Base-by-base conservation (phyloP, 2,329 filamentous ascomycete species). In the Fusarium transvaalense region DNA sequence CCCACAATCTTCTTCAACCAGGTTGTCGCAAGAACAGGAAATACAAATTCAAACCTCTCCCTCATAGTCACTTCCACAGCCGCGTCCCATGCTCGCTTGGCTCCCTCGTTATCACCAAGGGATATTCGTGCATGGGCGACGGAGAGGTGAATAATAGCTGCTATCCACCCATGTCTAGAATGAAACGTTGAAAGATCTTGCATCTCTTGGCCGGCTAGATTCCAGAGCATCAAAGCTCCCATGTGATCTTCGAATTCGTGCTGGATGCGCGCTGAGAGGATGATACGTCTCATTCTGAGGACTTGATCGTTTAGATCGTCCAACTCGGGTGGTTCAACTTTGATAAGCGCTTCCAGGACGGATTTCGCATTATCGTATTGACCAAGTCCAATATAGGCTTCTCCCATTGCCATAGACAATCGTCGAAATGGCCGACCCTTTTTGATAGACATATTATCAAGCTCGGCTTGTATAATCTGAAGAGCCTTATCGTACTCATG, bases 251-350 rank as follows among this genome's bases (percentile, higher is more conserved):
- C 37, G 2, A 57, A 47, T 7, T 70, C 56, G 17, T 78, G 76
- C 0, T 63, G 53, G 0, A 71, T 63, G 0, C 77, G 74, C 1
- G 77, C 76, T 3, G 51, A 59, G 5, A 72, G 62, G 17, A 79
- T 60, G 0, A 78, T 12, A 1, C 73, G 65, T 1, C 77, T 76
- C 55, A 79, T 77, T 3, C 74, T 73, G 0, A 79, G 61, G 6
- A 77, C 68, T 39, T 78, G 75, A 4, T 79, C 76, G 15, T 77
- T 73, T 0, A 78, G 50, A 9, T 78, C 75, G 17, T 78, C 73
- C 7, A 75, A 42, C 17, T 72, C 69, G 0, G 62, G 57, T 0
- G 76, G 76, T 6, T 74, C 72, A 0, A 66, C 53, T 0, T 58
- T 50, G 0, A 57, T 48, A 0, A 77, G 47, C 1, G 71, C 57